Base-by-base conservation (phyloP, 805 yeast species). In the Zygotorulaspora danielsina region DNA sequence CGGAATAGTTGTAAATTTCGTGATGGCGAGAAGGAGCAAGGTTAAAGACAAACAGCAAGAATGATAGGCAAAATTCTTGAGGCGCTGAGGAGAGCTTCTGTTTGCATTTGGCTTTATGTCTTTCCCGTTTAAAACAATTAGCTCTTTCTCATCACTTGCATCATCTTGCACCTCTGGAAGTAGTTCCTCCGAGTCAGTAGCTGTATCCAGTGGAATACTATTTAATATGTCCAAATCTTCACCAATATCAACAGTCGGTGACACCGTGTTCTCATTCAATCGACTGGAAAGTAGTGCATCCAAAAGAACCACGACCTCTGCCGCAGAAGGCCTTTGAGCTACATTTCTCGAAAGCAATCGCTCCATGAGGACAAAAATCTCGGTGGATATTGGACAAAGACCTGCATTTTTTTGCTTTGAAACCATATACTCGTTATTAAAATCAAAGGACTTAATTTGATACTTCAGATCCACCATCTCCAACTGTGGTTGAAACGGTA, bases 401-500 rank as follows among this genome's bases (percentile, higher is more conserved):
- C 41, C 36, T 44, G 44, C 31, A 8, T 39, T 47, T 32, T 32
- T 19, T 36, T 57, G 63, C 24, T 32, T 42, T 50, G 38, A 37
- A 20, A 34, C 24, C 43, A 51, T 45, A 2, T 11, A 22, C 3
- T 36, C 45, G 33, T 39, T 54, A 35, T 55, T 53, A 16, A 66
- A 54, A 1, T 38, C 36, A 34, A 67, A 66, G 4, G 39, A 27
- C 12, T 49, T 50, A 4, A 75, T 69, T 32, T 66, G 67, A 1
- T 38, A 31, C 32, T 61, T 64, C 37, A 75, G 55, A 16, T 50
- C 53, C 10, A 41, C 32, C 19, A 59, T 49, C 21, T 54, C 51
- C 34, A 44, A 34, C 20, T 46, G 43, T 2, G 63, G 46, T 2
- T 51, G 53, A 51, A 76, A 87, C 0, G 96, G 96, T 28, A 87